Base-by-base conservation (phyloP, 1,284 basidiomycete species). In the Fomes fomentarius region DNA sequence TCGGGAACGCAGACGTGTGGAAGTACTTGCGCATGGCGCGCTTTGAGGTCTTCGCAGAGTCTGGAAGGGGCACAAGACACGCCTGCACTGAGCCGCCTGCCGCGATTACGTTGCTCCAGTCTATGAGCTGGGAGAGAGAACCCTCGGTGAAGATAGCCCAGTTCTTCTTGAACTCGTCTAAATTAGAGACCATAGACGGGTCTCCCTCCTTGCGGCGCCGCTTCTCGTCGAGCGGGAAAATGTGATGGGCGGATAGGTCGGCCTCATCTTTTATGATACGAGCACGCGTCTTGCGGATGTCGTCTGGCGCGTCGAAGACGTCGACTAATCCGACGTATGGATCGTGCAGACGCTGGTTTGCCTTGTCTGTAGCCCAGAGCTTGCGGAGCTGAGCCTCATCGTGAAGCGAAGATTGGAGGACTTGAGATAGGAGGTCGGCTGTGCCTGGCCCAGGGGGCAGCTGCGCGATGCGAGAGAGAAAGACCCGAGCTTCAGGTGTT, bases 61-160 rank as follows among this genome's bases (percentile, higher is more conserved):
- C 76, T 1, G 78, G 72, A 1, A 84, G 65, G 11, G 82, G 81
- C 9, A 74, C 63, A 45, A 85, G 68, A 52, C 81, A 83, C 1
- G 82, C 83, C 25, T 81, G 74, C 12, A 85, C 79, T 1, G 80
- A 72, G 11, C 83, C 83, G 14, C 84, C 83, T 44, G 82, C 82
- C 22, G 76, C 82, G n/a, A 85, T 70, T 56, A 85, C 79, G 59
- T 83, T 83, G 69, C 74, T 80, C 81, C 81, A 83, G 62, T 82
- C 78, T 34, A 71, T 25, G 17, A 83, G 69, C 62, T 82, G 79
- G 7, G 78, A 80, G n/a, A 85, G 68, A 2, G 80, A 81, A 3
- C 77, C 77, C 61, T 84, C 82, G 11, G 77, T 79, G 65, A 85
- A 85, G 41, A 84, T 72, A 4, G 74, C 52, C 82, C 82, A 85